Conservation (phyloP, 1,139 yeast genomes). For the Diutina ranongensis region DNA sequence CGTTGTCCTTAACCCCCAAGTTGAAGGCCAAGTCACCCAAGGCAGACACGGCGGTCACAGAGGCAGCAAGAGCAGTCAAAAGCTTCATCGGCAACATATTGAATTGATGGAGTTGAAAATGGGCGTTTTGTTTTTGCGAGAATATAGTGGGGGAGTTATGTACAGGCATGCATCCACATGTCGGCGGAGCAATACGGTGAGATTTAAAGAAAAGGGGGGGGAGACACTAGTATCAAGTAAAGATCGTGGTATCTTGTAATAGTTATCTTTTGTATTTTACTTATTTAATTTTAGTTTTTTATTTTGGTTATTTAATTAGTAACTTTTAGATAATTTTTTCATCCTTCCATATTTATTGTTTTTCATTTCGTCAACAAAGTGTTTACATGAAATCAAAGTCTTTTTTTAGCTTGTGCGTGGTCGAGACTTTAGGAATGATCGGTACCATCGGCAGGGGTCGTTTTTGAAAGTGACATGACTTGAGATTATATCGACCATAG, state of each 20-base stretch:
- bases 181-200: neutral
- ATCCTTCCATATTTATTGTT: too few species aligned
- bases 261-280: too few species aligned
- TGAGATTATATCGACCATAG: too few species aligned
- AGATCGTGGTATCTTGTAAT: too few species aligned
- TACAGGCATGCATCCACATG: neutral
- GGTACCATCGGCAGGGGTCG: too few species aligned
- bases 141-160: neutral
- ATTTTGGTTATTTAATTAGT: too few species aligned
- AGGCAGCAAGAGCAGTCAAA: conserved; percentile 27
- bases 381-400: neutral
- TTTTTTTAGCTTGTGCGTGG: neutral
- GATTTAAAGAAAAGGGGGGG: too few species aligned
- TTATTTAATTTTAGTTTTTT: too few species aligned
- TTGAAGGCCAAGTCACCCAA: conserved; percentile 44
- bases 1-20: conserved; percentile 64
- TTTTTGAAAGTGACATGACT: too few species aligned
- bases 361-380: neutral
- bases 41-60: conserved; percentile 20
- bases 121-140: neutral
- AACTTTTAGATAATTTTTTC: too few species aligned
- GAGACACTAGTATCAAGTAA: too few species aligned
- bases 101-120: neutral
- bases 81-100: conserved; percentile 27
- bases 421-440: neutral